A percentile compares a stretch with the other conserved stretches of the same genome.
These are phyloP conservation scores for Scheffersomyces stambukii DNA, from an alignment of 1,139 yeast species.

Conservation along the genomic window DNA sequence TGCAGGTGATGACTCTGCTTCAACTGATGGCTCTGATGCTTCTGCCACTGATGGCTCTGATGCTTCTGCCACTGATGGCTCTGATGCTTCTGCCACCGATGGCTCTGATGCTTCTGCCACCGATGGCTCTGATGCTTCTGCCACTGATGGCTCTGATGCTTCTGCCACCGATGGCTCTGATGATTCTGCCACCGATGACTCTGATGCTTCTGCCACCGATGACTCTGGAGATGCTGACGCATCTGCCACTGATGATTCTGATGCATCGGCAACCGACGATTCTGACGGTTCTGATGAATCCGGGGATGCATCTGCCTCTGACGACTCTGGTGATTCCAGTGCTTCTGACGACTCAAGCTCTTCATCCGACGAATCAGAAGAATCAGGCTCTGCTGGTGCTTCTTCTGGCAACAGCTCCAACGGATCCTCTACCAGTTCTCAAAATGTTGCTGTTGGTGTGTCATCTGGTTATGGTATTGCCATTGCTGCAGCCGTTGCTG, in stretches of 20 bases:
- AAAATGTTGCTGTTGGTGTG: constrained; percentile 5
- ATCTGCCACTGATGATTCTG: constrained; percentile 4
- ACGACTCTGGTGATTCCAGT: constrained; percentile 1
- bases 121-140: constrained; percentile 16
- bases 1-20: no score
- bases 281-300: constrained; percentile 8
- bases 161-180: constrained; percentile 2
- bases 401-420: constrained; percentile 4
- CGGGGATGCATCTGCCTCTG: constrained; percentile 8
- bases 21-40: no score
- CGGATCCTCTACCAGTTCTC: neutral
- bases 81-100: no score
- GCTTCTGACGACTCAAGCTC: constrained; percentile 5
- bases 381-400: constrained; percentile 8
- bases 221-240: constrained; percentile 9
- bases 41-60: no score
- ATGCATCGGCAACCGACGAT: constrained; percentile 5
- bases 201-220: constrained; percentile 3
- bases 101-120: no score
- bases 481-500: constrained; percentile 20
- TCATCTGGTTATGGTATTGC: constrained; percentile 17
- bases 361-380: constrained; percentile 4
- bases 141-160: constrained; percentile 12
- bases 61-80: no score
- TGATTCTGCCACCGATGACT: constrained; percentile 1